A percentile compares a stretch with the other conserved stretches of the same genome.
Evolutionary conservation across 495 filamentous ascomycete genomes (phyloP).

Genomic region (Penicillium longicatenatum): DNA sequence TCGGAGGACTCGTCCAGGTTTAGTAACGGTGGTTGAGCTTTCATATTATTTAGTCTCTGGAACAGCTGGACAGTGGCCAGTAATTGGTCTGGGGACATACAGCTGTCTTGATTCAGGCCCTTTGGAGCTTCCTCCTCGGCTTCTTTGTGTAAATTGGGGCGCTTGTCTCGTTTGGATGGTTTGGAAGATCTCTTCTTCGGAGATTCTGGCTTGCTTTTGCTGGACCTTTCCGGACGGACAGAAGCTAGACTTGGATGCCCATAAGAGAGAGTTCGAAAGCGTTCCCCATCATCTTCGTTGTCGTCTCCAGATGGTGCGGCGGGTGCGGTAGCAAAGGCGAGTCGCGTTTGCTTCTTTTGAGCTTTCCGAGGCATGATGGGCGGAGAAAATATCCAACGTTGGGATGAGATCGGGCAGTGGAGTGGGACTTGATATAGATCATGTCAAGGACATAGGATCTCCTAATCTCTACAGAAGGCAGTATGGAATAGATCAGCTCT

Average conservation of each 20-base stretch:
- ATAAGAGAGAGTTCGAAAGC: conserved; percentile 43
- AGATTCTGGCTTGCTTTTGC: conserved; percentile 1
- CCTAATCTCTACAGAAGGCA: not conserved
- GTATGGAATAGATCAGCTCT: not conserved
- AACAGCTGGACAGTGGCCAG: not conserved
- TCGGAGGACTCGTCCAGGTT: conserved; percentile 15
- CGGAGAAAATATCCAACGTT: not conserved
- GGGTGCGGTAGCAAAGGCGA: conserved; percentile 38
- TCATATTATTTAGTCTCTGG: not conserved
- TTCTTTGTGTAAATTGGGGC: not conserved
- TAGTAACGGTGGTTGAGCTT: conserved; percentile 11
- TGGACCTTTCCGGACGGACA: conserved; percentile 17
- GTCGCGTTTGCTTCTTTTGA: conserved; percentile 50
- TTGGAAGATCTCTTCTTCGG: conserved; percentile 8
- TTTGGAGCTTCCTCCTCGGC: not conserved
- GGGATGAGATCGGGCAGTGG: not conserved
- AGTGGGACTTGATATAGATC: not conserved
- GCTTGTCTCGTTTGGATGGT: not conserved
- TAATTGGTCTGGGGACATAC: not conserved
- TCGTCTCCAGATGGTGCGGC: conserved; percentile 23
- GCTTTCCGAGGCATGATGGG: conserved; percentile 42
- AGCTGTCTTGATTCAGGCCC: not conserved
- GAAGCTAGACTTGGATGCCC: conserved; percentile 35
- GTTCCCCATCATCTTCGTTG: conserved; percentile 23
- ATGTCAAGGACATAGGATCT: not conserved